Evolutionary conservation across 1,139 yeast species (phyloP).

Genomic region (Pichia sp.): DNA sequence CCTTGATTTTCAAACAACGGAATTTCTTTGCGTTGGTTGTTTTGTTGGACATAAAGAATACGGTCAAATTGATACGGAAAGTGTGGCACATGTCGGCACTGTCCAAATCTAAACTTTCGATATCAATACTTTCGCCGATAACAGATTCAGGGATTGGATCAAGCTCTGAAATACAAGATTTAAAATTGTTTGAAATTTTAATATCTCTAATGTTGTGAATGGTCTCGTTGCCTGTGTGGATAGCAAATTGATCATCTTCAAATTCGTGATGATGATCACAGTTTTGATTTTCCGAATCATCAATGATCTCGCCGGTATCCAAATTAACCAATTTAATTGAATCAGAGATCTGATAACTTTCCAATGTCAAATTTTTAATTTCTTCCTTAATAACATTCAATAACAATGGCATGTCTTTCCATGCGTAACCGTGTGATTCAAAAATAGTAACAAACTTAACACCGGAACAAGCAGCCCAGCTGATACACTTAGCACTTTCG

Average conservation of each 20-base stretch:
- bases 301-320: conserved; percentile 15
- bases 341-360: conserved; percentile 15
- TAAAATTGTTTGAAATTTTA: not conserved
- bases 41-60: conserved; percentile 13
- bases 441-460: conserved; percentile 24
- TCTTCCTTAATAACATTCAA: conserved; percentile 27
- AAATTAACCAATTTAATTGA: conserved; percentile 25
- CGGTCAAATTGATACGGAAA: conserved; percentile 9
- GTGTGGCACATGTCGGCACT: not conserved
- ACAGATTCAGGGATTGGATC: conserved; percentile 13
- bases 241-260: not conserved
- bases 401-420: conserved; percentile 24
- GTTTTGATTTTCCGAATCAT: conserved; percentile 1
- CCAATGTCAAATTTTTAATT: conserved; percentile 21
- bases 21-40: conserved; percentile 3
- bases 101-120: not conserved
- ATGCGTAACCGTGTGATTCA: conserved; percentile 29
- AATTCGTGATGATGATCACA: not conserved
- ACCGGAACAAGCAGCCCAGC: conserved; percentile 37
- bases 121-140: not conserved
- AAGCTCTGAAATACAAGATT: conserved; percentile 1
- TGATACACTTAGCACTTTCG: conserved; percentile 39
- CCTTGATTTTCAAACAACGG: not conserved
- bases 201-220: not conserved
- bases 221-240: not conserved